Conservation (phyloP, 1,284 basidiomycete genomes). For the Boletus sp. region DNA sequence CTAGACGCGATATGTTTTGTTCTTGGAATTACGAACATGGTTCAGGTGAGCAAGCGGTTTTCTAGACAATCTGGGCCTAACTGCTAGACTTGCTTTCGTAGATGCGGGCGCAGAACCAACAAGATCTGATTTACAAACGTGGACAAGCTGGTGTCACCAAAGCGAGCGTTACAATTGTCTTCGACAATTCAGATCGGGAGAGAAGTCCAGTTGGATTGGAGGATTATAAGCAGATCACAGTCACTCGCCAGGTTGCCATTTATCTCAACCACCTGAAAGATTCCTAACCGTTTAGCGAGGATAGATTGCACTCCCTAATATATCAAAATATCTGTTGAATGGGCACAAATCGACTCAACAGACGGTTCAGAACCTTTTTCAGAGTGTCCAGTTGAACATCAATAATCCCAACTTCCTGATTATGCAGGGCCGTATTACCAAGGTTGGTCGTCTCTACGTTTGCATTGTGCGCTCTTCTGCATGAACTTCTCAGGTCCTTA, state of each 20-base stretch:
- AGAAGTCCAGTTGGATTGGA: slow-evolving; percentile 87
- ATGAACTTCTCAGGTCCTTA: slow-evolving; percentile 59
- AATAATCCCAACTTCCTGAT: slow-evolving; percentile 99
- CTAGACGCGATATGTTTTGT: slow-evolving; percentile 97
- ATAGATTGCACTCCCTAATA: slow-evolving; percentile 88
- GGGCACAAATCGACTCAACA: slow-evolving; percentile 94
- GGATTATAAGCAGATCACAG: slow-evolving; percentile 86
- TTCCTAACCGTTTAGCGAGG: slow-evolving; percentile 6
- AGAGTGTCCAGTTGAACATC: slow-evolving; percentile 98
- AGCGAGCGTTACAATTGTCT: slow-evolving; percentile 97
- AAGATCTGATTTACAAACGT: slow-evolving; percentile 97
- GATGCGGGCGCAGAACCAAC: slow-evolving; percentile 95
- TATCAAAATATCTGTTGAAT: slow-evolving; percentile 96
- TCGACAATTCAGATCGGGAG: slow-evolving; percentile 93
- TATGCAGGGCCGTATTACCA: slow-evolving; percentile 97
- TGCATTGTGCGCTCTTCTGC: neutral
- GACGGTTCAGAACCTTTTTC: slow-evolving; percentile 89
- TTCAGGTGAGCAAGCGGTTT: slow-evolving; percentile 50
- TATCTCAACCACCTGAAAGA: slow-evolving; percentile 5
- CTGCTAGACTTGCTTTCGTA: slow-evolving; percentile 29
- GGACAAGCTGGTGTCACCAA: slow-evolving; percentile 97
- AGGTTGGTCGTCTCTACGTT: slow-evolving; percentile 42
- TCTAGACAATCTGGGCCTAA: neutral
- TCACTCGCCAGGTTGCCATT: slow-evolving; percentile 82
- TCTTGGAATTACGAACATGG: slow-evolving; percentile 93